These are phyloP conservation scores for Senecio squalidus DNA, from an alignment of 140 eudicot genomes.

Conservation along the genomic window DNA sequence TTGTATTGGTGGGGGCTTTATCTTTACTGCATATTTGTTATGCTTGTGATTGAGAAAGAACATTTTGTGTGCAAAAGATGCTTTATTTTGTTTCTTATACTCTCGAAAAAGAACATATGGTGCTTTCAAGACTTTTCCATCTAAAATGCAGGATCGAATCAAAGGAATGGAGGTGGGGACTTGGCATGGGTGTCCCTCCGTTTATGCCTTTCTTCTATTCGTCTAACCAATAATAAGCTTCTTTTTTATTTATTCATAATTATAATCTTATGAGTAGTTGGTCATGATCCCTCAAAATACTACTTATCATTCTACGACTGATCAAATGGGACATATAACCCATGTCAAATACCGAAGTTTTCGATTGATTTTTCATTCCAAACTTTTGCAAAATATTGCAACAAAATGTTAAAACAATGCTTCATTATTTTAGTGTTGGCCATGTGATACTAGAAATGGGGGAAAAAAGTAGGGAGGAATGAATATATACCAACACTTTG, in stretches of 20 bases:
- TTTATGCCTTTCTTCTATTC: slow-evolving; percentile 45
- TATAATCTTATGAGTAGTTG: too few relatives aligned
- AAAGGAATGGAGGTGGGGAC: slow-evolving; percentile 36
- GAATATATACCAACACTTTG: too few relatives aligned
- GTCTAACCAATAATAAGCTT: too few relatives aligned
- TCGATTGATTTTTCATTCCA: too few relatives aligned
- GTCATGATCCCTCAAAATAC: background rate
- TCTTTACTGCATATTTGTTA: slow-evolving; percentile 11
- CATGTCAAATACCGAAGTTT: background rate
- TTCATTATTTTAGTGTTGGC: too few relatives aligned
- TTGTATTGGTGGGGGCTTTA: slow-evolving; percentile 11
- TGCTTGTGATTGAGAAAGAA: slow-evolving; percentile 26
- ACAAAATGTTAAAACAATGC: too few relatives aligned
- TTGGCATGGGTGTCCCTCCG: slow-evolving; percentile 30
- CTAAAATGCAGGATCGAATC: slow-evolving; percentile 39
- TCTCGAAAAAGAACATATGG: slow-evolving; percentile 19
- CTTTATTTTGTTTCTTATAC: slow-evolving; percentile 28
- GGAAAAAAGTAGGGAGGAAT: too few relatives aligned
- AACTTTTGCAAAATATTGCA: too few relatives aligned
- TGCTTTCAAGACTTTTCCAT: slow-evolving; percentile 30
- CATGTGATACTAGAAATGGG: too few relatives aligned
- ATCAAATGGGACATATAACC: background rate
- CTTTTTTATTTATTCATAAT: too few relatives aligned
- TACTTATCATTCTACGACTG: background rate
- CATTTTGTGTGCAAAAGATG: slow-evolving; percentile 31